A percentile compares a stretch with the other conserved stretches of the same genome.
These are phyloP conservation scores for Theileria annulata DNA, from an alignment of 169 alveolate species.

Conservation along the genomic window DNA sequence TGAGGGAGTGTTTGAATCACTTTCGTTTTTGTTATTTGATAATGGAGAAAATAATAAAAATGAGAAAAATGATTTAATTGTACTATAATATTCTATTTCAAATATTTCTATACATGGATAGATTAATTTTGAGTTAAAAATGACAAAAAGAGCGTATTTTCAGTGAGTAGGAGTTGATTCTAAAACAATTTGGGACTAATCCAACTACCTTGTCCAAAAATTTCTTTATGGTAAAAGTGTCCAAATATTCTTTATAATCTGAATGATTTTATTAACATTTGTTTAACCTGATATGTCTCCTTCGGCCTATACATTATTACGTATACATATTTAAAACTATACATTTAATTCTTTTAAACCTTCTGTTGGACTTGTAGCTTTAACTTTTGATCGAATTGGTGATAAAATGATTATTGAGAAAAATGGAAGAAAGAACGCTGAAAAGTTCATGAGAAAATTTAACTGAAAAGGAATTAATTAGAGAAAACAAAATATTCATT, in stretches of 20 bases:
- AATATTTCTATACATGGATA: not conserved
- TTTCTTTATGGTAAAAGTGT: constrained; percentile 31
- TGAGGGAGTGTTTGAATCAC: constrained; percentile 36
- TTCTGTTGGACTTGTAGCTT: not conserved
- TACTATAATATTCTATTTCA: not conserved
- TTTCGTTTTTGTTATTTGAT: constrained; percentile 48
- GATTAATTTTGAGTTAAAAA: constrained; percentile 29
- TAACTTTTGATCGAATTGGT: not conserved
- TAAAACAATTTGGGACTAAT: not conserved
- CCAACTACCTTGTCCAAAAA: constrained; percentile 51
- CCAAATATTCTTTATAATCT: constrained; percentile 27
- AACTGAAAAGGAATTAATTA: not conserved
- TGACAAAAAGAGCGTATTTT: constrained; percentile 52
- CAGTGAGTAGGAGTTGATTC: constrained; percentile 57
- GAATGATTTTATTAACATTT: not conserved
- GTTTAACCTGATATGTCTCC: constrained; percentile 18
- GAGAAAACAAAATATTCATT: not conserved
- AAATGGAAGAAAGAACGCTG: not conserved
- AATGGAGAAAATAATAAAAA: not conserved
- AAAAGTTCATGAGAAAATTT: not conserved
- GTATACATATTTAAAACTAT: not conserved
- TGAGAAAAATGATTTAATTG: constrained; percentile 22
- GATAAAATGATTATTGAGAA: constrained; percentile 3
- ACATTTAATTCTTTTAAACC: constrained; percentile 9
- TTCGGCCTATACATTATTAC: constrained; percentile 18